These are phyloP conservation scores for Begonia fuchsioides DNA, from an alignment of 306 rosid species.

Conservation along the genomic window DNA sequence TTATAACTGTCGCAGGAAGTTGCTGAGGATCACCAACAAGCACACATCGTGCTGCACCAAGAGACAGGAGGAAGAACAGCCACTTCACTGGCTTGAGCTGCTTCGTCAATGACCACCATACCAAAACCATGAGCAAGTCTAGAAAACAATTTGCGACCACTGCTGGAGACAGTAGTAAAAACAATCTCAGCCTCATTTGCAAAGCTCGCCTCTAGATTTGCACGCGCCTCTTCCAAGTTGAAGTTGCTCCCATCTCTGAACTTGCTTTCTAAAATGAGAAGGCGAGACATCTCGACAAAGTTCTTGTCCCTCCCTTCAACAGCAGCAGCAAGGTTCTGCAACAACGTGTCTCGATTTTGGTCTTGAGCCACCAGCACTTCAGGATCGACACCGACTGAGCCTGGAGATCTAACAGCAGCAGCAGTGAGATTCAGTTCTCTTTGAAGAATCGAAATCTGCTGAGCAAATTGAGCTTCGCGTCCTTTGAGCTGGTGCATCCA, in stretches of 20 bases:
- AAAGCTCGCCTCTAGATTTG: conserved; percentile 96
- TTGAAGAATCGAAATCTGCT: conserved; percentile 64
- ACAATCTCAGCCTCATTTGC: conserved; percentile 96
- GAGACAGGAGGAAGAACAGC: conserved; percentile 92
- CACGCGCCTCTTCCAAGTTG: conserved; percentile 90
- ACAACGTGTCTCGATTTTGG: conserved; percentile 76
- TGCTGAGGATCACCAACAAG: conserved; percentile 99
- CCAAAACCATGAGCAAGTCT: conserved; percentile 97
- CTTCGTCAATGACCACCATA: conserved; percentile 98
- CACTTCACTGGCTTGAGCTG: conserved; percentile 98
- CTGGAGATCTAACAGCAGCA: conserved; percentile 80
- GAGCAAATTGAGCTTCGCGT: conserved; percentile 69
- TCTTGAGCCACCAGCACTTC: conserved; percentile 81
- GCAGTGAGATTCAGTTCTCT: conserved; percentile 88
- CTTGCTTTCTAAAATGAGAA: conserved; percentile 70
- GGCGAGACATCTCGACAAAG: conserved; percentile 91
- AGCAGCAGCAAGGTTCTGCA: conserved; percentile 82
- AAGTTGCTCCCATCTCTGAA: conserved; percentile 70
- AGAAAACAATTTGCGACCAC: conserved; percentile 95
- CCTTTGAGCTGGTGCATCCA: conserved; percentile 87
- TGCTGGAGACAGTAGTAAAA: conserved; percentile 94
- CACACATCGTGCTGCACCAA: conserved; percentile 96
- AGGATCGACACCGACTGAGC: conserved; percentile 97
- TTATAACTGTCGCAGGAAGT: conserved; percentile 97
- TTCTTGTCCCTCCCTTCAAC: conserved; percentile 88